phyloP scores from a whole-genome alignment of 2,329 filamentous ascomycete species.

The Mycosphaerelloides madeirae region DNA sequence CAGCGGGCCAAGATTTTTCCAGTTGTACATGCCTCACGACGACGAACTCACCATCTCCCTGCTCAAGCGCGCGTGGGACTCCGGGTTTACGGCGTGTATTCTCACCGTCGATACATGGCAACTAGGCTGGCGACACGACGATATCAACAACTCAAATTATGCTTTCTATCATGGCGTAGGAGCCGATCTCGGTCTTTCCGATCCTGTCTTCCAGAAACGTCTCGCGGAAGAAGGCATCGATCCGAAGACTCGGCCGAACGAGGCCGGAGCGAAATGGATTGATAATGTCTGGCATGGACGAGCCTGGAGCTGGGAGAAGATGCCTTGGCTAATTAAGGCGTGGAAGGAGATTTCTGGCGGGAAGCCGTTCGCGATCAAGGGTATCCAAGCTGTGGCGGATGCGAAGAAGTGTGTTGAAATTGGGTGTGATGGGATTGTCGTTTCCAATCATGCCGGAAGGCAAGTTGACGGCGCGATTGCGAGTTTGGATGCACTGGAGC shows the following conservation, averaged over 20 bases:
- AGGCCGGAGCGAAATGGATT: conserved; percentile 58
- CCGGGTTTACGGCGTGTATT: conserved; percentile 55
- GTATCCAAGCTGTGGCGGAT: conserved; percentile 63
- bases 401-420: conserved; percentile 56
- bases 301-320: conserved; percentile 61
- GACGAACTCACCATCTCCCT: conserved; percentile 56
- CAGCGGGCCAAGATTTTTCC: conserved; percentile 52
- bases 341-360: conserved; percentile 53
- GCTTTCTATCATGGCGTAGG: conserved; percentile 60
- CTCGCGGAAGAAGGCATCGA: conserved; percentile 52
- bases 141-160: conserved; percentile 54
- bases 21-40: conserved; percentile 61
- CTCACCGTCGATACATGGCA: conserved; percentile 62
- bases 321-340: conserved; percentile 59
- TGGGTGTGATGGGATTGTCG: conserved; percentile 62
- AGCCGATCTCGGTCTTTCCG: conserved; percentile 54
- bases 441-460: conserved; percentile 67
- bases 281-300: conserved; percentile 61
- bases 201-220: conserved; percentile 56
- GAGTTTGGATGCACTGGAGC: conserved; percentile 56
- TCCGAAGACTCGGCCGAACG: conserved; percentile 47
- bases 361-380: conserved; percentile 61
- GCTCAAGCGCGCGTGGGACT: conserved; percentile 50
- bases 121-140: conserved; percentile 58
- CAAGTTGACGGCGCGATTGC: conserved; percentile 59